A percentile compares a stretch with the other conserved stretches of the same genome.
phyloP scores from a whole-genome alignment of 495 filamentous ascomycete species.

The Penicillium malachiteum region DNA sequence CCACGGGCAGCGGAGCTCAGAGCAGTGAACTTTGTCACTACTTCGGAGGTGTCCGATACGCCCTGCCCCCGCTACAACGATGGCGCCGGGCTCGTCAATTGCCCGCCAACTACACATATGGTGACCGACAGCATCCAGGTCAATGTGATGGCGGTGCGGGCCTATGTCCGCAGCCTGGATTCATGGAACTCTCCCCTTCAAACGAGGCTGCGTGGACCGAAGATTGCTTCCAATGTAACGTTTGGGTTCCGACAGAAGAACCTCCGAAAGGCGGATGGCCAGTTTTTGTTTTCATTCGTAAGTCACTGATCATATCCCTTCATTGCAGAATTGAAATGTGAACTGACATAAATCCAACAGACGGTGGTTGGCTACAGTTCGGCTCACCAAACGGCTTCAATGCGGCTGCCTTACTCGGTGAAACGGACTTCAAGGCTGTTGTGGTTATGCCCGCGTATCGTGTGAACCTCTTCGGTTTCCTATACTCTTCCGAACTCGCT shows the following conservation, averaged over 20 bases:
- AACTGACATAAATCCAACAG: constrained; percentile 18
- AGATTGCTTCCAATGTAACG: constrained; percentile 47
- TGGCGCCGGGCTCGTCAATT: constrained; percentile 38
- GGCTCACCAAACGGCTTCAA: constrained; percentile 48
- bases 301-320: constrained; percentile 12
- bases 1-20: background rate
- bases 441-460: constrained; percentile 68
- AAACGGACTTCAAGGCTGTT: constrained; percentile 52
- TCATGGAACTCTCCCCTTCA: constrained; percentile 18
- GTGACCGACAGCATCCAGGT: constrained; percentile 30
- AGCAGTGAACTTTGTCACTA: constrained; percentile 36
- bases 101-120: constrained; percentile 35
- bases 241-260: constrained; percentile 40
- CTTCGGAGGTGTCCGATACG: constrained; percentile 47
- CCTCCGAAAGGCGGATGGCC: constrained; percentile 42
- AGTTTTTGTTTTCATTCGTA: constrained; percentile 46
- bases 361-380: constrained; percentile 60
- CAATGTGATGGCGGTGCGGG: constrained; percentile 28
- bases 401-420: constrained; percentile 49
- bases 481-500: constrained; percentile 53
- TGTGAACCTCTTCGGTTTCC: constrained; percentile 65
- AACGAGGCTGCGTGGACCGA: constrained; percentile 30
- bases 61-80: constrained; percentile 33
- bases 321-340: background rate
- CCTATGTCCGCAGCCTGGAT: constrained; percentile 39